Evolutionary conservation across 192 early-diverging fungal species (phyloP).

Genomic region (Umbelopsis isabellina): DNA sequence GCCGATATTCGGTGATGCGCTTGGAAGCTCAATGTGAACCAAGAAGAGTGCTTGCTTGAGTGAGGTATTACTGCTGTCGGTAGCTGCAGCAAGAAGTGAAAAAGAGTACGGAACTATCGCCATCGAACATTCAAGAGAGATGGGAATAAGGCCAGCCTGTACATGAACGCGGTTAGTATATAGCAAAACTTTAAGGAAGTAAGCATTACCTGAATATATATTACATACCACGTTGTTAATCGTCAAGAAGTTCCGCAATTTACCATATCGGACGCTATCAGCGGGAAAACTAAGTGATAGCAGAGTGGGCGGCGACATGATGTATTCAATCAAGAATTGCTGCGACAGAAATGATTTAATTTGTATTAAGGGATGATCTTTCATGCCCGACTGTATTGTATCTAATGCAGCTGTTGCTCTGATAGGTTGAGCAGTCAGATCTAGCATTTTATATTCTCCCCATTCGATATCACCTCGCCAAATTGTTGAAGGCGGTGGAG

Average conservation of each 20-base stretch:
- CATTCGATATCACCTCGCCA: background rate
- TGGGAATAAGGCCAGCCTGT: background rate
- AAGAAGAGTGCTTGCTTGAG: constrained; percentile 1
- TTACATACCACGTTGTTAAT: constrained; percentile 4
- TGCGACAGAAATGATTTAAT: background rate
- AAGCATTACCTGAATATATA: background rate
- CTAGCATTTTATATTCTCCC: background rate
- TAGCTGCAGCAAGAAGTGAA: background rate
- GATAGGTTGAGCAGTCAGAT: background rate
- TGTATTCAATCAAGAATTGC: background rate
- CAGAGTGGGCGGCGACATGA: background rate
- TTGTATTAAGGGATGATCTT: background rate
- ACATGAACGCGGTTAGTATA: background rate
- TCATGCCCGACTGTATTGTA: background rate
- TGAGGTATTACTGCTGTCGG: background rate
- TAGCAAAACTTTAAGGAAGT: background rate
- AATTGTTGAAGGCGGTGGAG: background rate
- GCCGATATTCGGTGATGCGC: background rate
- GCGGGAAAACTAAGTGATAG: background rate
- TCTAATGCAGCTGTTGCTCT: background rate
- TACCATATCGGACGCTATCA: constrained; percentile 8
- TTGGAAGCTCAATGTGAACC: background rate
- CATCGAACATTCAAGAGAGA: background rate
- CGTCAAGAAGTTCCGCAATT: background rate
- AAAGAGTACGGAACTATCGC: background rate